These are phyloP conservation scores for Phalaenopsis equestris DNA, from an alignment of 106 monocot genomes.

Conservation along the genomic window DNA sequence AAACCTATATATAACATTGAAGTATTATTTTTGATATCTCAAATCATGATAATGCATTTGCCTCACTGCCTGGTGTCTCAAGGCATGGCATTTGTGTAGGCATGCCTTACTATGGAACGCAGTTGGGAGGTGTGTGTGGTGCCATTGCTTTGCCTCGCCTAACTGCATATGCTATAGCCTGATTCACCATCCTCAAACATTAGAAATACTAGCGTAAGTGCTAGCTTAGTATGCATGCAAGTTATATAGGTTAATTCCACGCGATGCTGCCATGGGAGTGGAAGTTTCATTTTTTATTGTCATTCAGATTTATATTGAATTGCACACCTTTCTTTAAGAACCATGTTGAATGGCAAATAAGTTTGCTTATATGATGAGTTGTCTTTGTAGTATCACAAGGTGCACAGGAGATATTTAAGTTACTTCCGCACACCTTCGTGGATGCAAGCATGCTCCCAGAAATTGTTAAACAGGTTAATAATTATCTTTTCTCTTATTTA, in stretches of 20 bases:
- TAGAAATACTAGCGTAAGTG: neutral
- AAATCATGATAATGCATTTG: neutral
- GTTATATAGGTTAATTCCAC: neutral
- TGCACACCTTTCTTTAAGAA: neutral
- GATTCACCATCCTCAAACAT: neutral
- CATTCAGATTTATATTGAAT: neutral
- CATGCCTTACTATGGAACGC: neutral
- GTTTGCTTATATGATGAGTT: neutral
- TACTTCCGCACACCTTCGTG: constrained; percentile 89
- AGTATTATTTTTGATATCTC: neutral
- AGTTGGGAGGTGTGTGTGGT: neutral
- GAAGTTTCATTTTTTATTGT: neutral
- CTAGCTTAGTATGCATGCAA: neutral
- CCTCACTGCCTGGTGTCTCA: neutral
- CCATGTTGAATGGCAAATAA: neutral
- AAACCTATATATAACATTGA: neutral
- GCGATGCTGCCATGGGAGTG: neutral
- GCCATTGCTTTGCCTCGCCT: no score
- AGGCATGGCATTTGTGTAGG: neutral
- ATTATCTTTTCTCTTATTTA: constrained; percentile 1
- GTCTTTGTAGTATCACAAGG: constrained; percentile 74
- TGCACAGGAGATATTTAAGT: constrained; percentile 98
- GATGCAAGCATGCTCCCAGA: constrained; percentile 61
- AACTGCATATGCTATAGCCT: neutral
- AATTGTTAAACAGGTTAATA: constrained; percentile 46